These are phyloP conservation scores for Lactarius psammicola DNA, from an alignment of 768 basidiomycete species.

Conservation along the genomic window DNA sequence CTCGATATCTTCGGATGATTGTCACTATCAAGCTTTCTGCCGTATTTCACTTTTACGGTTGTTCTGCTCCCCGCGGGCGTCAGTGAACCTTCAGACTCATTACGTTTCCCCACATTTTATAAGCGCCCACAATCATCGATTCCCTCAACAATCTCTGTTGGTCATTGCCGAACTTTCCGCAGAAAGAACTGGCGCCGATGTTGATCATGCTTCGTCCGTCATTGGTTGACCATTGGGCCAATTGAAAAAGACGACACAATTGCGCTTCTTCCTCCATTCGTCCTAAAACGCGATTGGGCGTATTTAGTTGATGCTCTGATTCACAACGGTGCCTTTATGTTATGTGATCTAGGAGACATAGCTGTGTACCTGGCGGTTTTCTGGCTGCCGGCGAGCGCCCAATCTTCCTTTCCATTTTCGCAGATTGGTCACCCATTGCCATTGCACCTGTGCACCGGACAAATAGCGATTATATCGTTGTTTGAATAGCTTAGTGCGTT, in stretches of 20 bases:
- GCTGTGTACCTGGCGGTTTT: not conserved
- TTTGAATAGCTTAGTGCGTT: not conserved
- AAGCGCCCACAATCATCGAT: slow-evolving; percentile 5
- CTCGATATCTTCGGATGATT: not conserved
- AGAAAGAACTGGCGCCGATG: slow-evolving; percentile 4
- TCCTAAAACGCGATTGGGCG: slow-evolving; percentile 51
- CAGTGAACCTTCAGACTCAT: not conserved
- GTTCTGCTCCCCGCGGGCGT: slow-evolving; percentile 10
- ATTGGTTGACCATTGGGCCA: no score
- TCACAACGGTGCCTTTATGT: slow-evolving; percentile 58
- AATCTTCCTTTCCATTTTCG: slow-evolving; percentile 6
- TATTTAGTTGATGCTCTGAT: slow-evolving; percentile 39
- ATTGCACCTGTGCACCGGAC: not conserved
- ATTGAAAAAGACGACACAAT: slow-evolving; percentile 48
- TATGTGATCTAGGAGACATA: slow-evolving; percentile 8
- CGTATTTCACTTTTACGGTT: slow-evolving; percentile 2
- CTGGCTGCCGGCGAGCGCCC: not conserved
- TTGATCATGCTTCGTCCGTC: slow-evolving; percentile 19
- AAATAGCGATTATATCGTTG: not conserved
- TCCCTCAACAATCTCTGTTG: not conserved
- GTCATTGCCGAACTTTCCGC: slow-evolving; percentile 11
- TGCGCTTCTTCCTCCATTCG: slow-evolving; percentile 49
- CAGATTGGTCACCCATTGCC: not conserved
- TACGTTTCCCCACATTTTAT: slow-evolving; percentile 6
- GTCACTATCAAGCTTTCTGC: slow-evolving; percentile 16